phyloP scores from a whole-genome alignment of 2,329 filamentous ascomycete genomes.

The Huntiella savannae region DNA sequence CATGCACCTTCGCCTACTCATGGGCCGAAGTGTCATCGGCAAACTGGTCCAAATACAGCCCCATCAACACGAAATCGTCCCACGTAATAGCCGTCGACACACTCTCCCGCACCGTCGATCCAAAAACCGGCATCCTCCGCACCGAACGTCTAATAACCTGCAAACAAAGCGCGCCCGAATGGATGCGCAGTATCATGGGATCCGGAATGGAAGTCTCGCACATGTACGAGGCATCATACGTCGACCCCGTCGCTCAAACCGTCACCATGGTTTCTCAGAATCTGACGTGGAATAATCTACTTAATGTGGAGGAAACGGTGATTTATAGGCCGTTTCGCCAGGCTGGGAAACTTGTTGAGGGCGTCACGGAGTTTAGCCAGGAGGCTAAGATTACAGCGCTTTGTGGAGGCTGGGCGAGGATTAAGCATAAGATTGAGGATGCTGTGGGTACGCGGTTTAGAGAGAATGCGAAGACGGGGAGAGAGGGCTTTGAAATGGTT shows the following conservation, averaged over 20 bases:
- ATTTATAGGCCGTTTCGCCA: slow-evolving; percentile 50
- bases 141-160: slow-evolving; percentile 45
- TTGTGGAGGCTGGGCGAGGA: slow-evolving; percentile 91
- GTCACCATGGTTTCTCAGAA: slow-evolving; percentile 96
- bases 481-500: slow-evolving; percentile 88
- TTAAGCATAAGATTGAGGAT: slow-evolving; percentile 92
- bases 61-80: slow-evolving; percentile 96
- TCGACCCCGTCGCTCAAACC: slow-evolving; percentile 63
- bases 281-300: slow-evolving; percentile 75
- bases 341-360: slow-evolving; percentile 18
- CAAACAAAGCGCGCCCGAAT: slow-evolving; percentile 49
- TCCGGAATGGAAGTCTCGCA: slow-evolving; percentile 56
- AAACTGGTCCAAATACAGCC: slow-evolving; percentile 98
- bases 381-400: slow-evolving; percentile 83
- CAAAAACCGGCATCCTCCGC: slow-evolving; percentile 37
- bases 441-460: slow-evolving; percentile 72
- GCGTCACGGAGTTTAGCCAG: slow-evolving; percentile 66
- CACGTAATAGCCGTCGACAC: slow-evolving; percentile 95
- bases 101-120: slow-evolving; percentile 46
- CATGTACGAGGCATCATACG: slow-evolving; percentile 90
- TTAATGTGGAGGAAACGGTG: slow-evolving; percentile 86
- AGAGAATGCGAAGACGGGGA: slow-evolving; percentile 78
- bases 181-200: slow-evolving; percentile 65
- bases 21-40: slow-evolving; percentile 96
- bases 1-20: slow-evolving; percentile 85